Percentiles rank a stretch among this genome's conserved stretches.
phyloP scores from a whole-genome alignment of 352 stramenopile species.

The Globisporangium recalcitrans region DNA sequence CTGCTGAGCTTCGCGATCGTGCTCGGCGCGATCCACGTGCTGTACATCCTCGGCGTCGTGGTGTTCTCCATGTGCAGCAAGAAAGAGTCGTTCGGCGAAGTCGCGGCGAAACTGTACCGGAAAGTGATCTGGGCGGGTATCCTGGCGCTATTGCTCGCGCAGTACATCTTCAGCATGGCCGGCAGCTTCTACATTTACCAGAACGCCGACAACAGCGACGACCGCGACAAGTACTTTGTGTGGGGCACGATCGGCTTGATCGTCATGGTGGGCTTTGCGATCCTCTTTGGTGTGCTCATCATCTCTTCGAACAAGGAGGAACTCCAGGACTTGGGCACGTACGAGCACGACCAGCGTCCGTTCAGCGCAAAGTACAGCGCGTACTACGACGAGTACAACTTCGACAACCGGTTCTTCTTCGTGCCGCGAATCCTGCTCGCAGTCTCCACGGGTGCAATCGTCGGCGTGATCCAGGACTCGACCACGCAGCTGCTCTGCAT shows the following conservation, averaged over 20 bases:
- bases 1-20: constrained; percentile 57
- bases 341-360: constrained; percentile 67
- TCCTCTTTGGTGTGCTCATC: constrained; percentile 67
- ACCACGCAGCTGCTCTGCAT: constrained; percentile 75
- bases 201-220: constrained; percentile 25
- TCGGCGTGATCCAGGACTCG: constrained; percentile 62
- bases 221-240: constrained; percentile 29
- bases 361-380: constrained; percentile 82
- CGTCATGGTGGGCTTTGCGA: constrained; percentile 40
- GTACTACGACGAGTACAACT: constrained; percentile 89
- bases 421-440: constrained; percentile 70
- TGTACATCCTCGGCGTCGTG: constrained; percentile 59
- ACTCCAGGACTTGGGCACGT: constrained; percentile 67
- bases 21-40: constrained; percentile 46
- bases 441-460: constrained; percentile 59
- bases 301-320: constrained; percentile 62
- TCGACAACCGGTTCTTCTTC: constrained; percentile 88
- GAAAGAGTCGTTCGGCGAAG: constrained; percentile 52
- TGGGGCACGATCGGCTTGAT: constrained; percentile 45
- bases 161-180: constrained; percentile 87
- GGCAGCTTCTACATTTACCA: constrained; percentile 70
- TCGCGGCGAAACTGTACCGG: constrained; percentile 65
- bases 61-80: constrained; percentile 43
- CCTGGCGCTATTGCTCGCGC: constrained; percentile 64
- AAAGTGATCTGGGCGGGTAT: constrained; percentile 77